Conservation (phyloP, 2,329 filamentous ascomycete species). For the Fusarium odoratissimum region DNA sequence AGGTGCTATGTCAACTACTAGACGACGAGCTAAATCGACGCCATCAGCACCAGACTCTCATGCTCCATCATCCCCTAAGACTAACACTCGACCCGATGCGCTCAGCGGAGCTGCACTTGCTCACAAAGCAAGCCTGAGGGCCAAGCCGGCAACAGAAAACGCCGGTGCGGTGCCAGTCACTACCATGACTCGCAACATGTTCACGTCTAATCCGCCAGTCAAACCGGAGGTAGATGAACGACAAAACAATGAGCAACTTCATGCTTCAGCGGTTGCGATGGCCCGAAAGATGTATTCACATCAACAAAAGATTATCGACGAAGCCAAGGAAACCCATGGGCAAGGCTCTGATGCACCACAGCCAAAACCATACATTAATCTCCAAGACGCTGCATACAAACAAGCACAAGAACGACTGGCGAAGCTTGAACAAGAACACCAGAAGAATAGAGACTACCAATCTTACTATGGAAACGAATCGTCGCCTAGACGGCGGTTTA, state of each 20-base stretch:
- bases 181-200: conserved; percentile 79
- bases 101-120: conserved; percentile 79
- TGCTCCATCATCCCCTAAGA: conserved; percentile 29
- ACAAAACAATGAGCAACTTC: conserved; percentile 76
- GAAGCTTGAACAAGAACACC: conserved; percentile 79
- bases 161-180: conserved; percentile 75
- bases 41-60: conserved; percentile 55
- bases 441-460: conserved; percentile 72
- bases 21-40: conserved; percentile 73
- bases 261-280: conserved; percentile 89
- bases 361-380: conserved; percentile 67
- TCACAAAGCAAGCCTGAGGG: conserved; percentile 62
- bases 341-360: conserved; percentile 52
- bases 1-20: conserved; percentile 74
- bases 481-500: conserved; percentile 57
- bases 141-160: conserved; percentile 63
- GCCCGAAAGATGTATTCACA: conserved; percentile 85
- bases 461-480: conserved; percentile 77
- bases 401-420: conserved; percentile 85
- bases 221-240: conserved; percentile 79
- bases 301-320: conserved; percentile 71
- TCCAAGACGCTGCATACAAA: conserved; percentile 89
- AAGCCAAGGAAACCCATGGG: conserved; percentile 56
- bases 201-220: conserved; percentile 79
- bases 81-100: conserved; percentile 71